Evolutionary conservation across 495 filamentous ascomycete species (phyloP), one percentile per base, ranked within the genome.

Genomic region (Daldinia childiae): DNA sequence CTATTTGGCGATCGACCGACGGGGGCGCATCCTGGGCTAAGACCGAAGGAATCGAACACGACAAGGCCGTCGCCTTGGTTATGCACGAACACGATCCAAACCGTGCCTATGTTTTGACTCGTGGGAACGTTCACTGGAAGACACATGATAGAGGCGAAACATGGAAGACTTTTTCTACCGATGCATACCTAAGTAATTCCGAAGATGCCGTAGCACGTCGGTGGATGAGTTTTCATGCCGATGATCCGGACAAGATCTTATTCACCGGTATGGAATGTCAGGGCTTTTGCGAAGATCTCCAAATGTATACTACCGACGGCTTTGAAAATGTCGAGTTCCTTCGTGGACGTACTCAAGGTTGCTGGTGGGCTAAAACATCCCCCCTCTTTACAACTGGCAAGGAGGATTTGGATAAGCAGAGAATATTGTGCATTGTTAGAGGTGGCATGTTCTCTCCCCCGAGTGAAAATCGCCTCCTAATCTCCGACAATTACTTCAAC

Each of bases 271-370:
- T 89, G 80, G 82, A 88, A 58, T 97, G 94, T 74, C 76, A 83
- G 7, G 84, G 82, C 62, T 79, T 86, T 72, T 88, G 86, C 74
- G 79, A 84, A 38, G 87, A 88, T 69, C 71, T 84, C 41, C 83
- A 90, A 21, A 90, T 86, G 77, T 98, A 97, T 74, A 98, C 95
- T 1, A 89, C 82, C 15, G 88, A 99, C 78, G 92, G 91, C 57
- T 99, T 99, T 81, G 79, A 90, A 45, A 76, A 83, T 39, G 84
- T 87, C 32, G 84, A 90, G 61, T 71, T 82, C 17, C 82, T 98
- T 66, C 85, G 88, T 29, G 82, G 85, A 30, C 83, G 86, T 50
- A 90, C 91, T 2, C 82, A 86, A 36, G 87, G 89, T 59, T 99
- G 95, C 78, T 86, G 89, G 66, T 99, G 93, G 90, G 95, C 95